Percentiles rank a stretch among this genome's conserved stretches.
Conservation (phyloP, 2,329 filamentous ascomycete species). For the Cadophora gregata region DNA sequence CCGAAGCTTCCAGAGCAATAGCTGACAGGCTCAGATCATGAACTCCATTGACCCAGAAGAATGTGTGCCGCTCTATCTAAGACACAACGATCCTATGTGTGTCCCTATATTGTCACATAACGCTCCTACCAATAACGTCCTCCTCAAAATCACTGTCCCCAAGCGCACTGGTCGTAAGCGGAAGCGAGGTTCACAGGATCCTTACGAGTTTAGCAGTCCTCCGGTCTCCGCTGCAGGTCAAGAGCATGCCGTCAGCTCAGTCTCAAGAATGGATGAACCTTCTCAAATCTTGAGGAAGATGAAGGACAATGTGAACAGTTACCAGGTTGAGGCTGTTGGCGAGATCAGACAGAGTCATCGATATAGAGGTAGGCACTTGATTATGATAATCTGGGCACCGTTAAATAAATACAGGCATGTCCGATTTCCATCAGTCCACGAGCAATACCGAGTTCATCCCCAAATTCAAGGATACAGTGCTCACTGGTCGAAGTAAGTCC, state of each 20-base stretch:
- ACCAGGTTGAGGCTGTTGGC: conserved; percentile 73
- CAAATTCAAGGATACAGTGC: conserved; percentile 72
- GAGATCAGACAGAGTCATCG: conserved; percentile 81
- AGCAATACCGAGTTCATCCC: conserved; percentile 71
- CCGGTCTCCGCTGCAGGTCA: background rate
- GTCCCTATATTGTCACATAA: conserved; percentile 80
- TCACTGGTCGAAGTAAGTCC: conserved; percentile 70
- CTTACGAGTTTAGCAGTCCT: conserved; percentile 41
- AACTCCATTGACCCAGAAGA: conserved; percentile 52
- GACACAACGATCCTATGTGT: conserved; percentile 79
- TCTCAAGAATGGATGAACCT: conserved; percentile 59
- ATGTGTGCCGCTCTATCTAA: conserved; percentile 72
- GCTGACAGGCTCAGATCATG: conserved; percentile 49
- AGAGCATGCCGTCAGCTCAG: background rate
- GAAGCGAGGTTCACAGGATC: conserved; percentile 75
- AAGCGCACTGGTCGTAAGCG: conserved; percentile 86
- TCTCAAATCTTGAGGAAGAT: conserved; percentile 65
- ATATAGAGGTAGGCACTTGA: conserved; percentile 67
- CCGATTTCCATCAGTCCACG: conserved; percentile 86
- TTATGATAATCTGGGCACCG: background rate
- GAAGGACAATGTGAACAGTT: conserved; percentile 71
- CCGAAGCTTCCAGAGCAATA: background rate
- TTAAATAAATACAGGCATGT: conserved; percentile 59
- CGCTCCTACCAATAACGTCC: conserved; percentile 78
- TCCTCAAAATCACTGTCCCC: conserved; percentile 86